phyloP scores from a whole-genome alignment of 2,329 filamentous ascomycete species.

The Keithomyces neogunnii region DNA sequence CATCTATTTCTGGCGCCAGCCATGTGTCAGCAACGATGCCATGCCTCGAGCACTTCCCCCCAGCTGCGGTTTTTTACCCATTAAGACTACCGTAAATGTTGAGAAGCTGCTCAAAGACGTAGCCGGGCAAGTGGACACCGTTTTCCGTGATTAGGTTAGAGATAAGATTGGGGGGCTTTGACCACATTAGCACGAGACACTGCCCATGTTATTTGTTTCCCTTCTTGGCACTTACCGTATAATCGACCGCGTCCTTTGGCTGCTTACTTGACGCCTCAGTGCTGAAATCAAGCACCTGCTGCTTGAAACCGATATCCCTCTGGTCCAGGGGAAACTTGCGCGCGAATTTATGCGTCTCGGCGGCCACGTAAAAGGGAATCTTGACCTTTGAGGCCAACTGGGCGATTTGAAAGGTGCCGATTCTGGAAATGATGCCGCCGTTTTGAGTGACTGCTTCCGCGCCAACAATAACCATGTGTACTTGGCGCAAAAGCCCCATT shows the following conservation, averaged over 20 bases:
- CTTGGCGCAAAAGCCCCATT: constrained; percentile 44
- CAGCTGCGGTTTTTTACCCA: constrained; percentile 14
- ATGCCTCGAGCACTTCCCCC: background rate
- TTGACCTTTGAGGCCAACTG: constrained; percentile 61
- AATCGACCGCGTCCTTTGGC: constrained; percentile 55
- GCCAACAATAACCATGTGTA: constrained; percentile 60
- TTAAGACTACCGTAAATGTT: constrained; percentile 46
- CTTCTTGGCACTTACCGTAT: constrained; percentile 43
- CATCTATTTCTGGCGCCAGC: background rate
- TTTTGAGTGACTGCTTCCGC: constrained; percentile 89
- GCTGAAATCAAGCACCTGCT: constrained; percentile 68
- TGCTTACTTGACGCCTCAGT: constrained; percentile 39
- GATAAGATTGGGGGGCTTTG: constrained; percentile 57
- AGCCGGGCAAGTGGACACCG: constrained; percentile 60
- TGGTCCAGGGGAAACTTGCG: constrained; percentile 77
- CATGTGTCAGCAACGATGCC: background rate
- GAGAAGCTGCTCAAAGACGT: constrained; percentile 63
- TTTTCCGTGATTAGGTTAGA: constrained; percentile 69
- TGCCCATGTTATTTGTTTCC: background rate
- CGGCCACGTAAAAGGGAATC: constrained; percentile 81
- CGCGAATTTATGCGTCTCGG: constrained; percentile 95
- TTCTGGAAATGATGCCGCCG: constrained; percentile 80
- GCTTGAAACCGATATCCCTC: constrained; percentile 69
- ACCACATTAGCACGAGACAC: constrained; percentile 9
- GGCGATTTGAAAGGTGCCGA: constrained; percentile 82